phyloP scores from a whole-genome alignment of 108 stramenopile genomes.

The Cylindrotheca fusiformis region DNA sequence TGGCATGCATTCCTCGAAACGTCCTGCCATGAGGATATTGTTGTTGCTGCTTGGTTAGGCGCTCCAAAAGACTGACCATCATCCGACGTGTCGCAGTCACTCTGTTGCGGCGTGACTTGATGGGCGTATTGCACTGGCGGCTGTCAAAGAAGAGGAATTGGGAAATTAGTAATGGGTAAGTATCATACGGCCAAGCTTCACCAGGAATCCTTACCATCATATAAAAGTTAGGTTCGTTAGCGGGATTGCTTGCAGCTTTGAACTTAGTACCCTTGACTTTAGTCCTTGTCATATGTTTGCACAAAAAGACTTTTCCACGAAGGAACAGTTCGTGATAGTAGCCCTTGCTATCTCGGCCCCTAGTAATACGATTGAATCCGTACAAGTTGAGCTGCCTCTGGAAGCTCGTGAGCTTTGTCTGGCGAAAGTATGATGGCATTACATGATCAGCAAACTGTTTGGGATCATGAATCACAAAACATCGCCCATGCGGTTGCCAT shows the following conservation, averaged over 20 bases:
- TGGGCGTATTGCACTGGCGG: not conserved
- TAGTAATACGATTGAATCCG: conserved; percentile 59
- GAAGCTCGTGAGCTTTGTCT: conserved; percentile 77
- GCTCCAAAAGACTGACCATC: not conserved
- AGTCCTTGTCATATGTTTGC: conserved; percentile 50
- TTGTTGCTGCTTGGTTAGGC: not conserved
- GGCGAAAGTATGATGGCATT: conserved; percentile 71
- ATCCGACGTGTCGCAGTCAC: not conserved
- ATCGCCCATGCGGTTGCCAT: conserved; percentile 72
- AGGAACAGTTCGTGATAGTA: conserved; percentile 69
- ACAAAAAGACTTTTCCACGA: conserved; percentile 52
- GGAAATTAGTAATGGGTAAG: not conserved
- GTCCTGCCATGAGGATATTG: no score
- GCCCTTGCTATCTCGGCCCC: conserved; percentile 27
- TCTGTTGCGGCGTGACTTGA: not conserved
- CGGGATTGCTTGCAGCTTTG: conserved; percentile 57
- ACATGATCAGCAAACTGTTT: conserved; percentile 57
- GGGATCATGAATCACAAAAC: conserved; percentile 72
- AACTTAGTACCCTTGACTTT: conserved; percentile 81
- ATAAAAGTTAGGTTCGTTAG: conserved; percentile 72
- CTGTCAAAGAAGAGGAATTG: not conserved
- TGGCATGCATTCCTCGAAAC: not conserved
- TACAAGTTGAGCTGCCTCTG: conserved; percentile 79
- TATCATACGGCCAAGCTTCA: conserved; percentile 14
- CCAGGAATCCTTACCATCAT: conserved; percentile 46